phyloP scores from a whole-genome alignment of 2,329 filamentous ascomycete species.

The Xylariaceae sp. region DNA sequence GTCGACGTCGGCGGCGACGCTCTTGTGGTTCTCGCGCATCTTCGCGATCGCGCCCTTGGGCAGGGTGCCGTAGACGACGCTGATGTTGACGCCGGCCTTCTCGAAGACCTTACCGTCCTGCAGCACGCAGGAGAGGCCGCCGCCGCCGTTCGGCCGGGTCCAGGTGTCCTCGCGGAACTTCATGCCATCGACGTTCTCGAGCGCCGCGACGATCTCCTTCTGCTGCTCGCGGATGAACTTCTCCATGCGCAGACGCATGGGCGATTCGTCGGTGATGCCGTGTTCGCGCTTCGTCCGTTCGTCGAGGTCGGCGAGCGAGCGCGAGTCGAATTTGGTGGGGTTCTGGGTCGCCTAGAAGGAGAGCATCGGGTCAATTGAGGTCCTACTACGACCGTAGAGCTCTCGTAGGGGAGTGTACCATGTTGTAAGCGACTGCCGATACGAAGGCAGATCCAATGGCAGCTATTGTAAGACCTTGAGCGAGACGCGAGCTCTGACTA shows the following conservation, averaged over 20 bases:
- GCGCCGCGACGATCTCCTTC: conserved; percentile 73
- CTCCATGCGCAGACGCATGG: conserved; percentile 98
- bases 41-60: conserved; percentile 82
- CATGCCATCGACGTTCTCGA: conserved; percentile 78
- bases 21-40: conserved; percentile 95
- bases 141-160: conserved; percentile 81
- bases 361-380: conserved; percentile 20
- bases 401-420: conserved; percentile 20
- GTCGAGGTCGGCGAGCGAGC: conserved; percentile 81
- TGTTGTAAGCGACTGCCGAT: conserved; percentile 22
- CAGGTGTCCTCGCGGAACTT: conserved; percentile 81
- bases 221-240: conserved; percentile 92
- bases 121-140: conserved; percentile 88
- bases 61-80: conserved; percentile 86
- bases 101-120: conserved; percentile 97
- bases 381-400: background rate
- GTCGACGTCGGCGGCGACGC: conserved; percentile 62
- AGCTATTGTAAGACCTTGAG: conserved; percentile 18
- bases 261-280: conserved; percentile 69
- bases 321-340: conserved; percentile 49
- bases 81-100: conserved; percentile 93
- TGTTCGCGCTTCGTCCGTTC: conserved; percentile 72
- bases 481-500: conserved; percentile 18
- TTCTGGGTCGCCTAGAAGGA: conserved; percentile 38
- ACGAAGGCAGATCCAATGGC: conserved; percentile 19